Percentiles rank a stretch among this genome's conserved stretches.
phyloP scores from a whole-genome alignment of 306 rosid genomes.

The Delonix regia region DNA sequence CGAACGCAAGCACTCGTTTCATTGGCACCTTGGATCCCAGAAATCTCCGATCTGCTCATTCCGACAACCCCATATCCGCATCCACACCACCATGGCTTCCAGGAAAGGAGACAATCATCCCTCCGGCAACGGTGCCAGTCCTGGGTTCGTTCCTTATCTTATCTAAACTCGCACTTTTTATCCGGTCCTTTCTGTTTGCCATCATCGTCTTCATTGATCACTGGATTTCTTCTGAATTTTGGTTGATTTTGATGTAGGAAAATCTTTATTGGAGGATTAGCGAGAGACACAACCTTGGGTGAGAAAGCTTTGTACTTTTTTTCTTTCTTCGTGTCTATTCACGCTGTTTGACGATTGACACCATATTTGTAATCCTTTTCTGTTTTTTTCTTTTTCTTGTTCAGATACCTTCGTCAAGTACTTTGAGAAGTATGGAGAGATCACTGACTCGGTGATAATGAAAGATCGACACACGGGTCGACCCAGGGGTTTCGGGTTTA shows the following conservation, averaged over 20 bases:
- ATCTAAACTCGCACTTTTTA: background rate
- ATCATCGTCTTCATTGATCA: background rate
- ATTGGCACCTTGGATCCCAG: background rate
- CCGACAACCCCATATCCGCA: background rate
- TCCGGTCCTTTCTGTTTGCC: background rate
- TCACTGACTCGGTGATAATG: conserved; percentile 89
- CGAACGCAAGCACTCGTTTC: background rate
- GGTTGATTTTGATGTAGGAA: conserved; percentile 52
- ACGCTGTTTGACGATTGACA: background rate
- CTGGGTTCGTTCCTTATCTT: conserved; percentile 57
- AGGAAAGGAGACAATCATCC: conserved; percentile 65
- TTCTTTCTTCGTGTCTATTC: background rate
- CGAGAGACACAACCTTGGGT: conserved; percentile 83
- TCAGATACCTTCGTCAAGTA: conserved; percentile 80
- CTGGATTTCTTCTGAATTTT: background rate
- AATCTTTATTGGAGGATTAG: conserved; percentile 95
- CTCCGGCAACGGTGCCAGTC: conserved; percentile 84
- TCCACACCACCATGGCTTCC: conserved; percentile 49
- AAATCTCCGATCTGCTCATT: background rate
- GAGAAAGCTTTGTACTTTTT: background rate
- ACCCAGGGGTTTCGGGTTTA: conserved; percentile 89
- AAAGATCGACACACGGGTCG: conserved; percentile 82
- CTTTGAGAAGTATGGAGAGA: conserved; percentile 88
- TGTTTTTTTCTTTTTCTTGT: background rate
- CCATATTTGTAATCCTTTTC: background rate